Evolutionary conservation across 305 asterid species (phyloP).

Genomic region (Fraxinus sp.): DNA sequence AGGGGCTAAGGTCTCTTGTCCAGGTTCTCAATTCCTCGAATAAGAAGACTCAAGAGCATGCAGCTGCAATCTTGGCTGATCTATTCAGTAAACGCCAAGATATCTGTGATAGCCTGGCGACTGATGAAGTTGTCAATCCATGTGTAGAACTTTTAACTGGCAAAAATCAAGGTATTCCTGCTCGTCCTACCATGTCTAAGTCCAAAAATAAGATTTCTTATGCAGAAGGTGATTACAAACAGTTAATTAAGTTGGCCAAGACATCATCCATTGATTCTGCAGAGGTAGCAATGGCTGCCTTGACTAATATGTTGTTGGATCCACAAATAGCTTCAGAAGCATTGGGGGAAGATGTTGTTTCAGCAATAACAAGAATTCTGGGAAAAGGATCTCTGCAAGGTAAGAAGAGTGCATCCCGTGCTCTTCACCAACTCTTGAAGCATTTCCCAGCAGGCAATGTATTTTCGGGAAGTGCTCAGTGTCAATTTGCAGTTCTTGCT

Average conservation of each 20-base stretch:
- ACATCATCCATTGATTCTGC: constrained; percentile 72
- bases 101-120: constrained; percentile 63
- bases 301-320: constrained; percentile 71
- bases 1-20: constrained; percentile 73
- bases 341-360: constrained; percentile 70
- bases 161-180: constrained; percentile 57
- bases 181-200: constrained; percentile 56
- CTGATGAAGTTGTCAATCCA: constrained; percentile 66
- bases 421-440: constrained; percentile 70
- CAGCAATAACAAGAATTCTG: constrained; percentile 65
- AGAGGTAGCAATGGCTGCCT: constrained; percentile 72
- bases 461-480: constrained; percentile 56
- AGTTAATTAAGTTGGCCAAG: constrained; percentile 67
- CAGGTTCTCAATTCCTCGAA: constrained; percentile 71
- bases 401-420: constrained; percentile 66
- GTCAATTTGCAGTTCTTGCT: constrained; percentile 67
- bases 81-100: constrained; percentile 59
- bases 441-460: constrained; percentile 68
- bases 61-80: constrained; percentile 73
- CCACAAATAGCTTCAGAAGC: constrained; percentile 75
- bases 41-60: constrained; percentile 66
- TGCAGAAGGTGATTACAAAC: constrained; percentile 67
- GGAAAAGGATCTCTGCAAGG: constrained; percentile 77
- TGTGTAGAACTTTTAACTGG: constrained; percentile 65
- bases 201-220: constrained; percentile 46